Evolutionary conservation across 805 yeast species (phyloP), one percentile per base, ranked within the genome.

Genomic region (Candida yuanshanica): DNA sequence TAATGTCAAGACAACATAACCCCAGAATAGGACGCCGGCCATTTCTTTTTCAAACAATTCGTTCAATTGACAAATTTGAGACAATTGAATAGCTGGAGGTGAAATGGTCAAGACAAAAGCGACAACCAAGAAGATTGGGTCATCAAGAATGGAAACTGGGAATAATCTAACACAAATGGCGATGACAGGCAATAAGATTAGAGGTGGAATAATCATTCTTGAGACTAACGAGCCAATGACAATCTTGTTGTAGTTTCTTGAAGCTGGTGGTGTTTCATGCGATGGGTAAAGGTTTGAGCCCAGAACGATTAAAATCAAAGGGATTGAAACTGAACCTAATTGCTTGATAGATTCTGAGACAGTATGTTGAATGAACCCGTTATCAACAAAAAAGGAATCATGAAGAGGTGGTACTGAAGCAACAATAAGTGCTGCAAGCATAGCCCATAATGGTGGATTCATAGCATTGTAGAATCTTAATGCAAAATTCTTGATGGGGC

Each of bases 381-480:
- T 59, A 24, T 73, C 66, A 43, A 69, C 73, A 55, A 78, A 83
- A 46, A 84, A 77, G 40, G 69, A 66, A 27, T 66, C 63, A 52
- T 81, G 83, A 14, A 84, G 49, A 4, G 63, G 61, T 5, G 84
- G 81, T 16, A 81, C 65, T 0, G 86, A 74, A 4, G 91, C 93
- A 42, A 84, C 83, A 20, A 83, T 40, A 13, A 84, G 75, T 4
- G 90, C 73, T 2, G 79, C 59, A 10, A 79, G 56, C 90, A 84
- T 84, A 8, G 95, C 81, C 63, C 81, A 84, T 42, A 84, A 64
- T 13, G 93, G 95, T n/a, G 95, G 93, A 55, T 84, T 84, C 85
- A 84, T 81, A 45, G 71, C 71, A 7, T 62, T 49, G 35, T 63
- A 54, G 23, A 27, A 12, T 24, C 31, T 5, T 20, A 24, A n/a